Evolutionary conservation across 1,284 basidiomycete genomes (phyloP), one percentile per base, ranked within the genome.

Genomic region (Ceratobasidium sp.): DNA sequence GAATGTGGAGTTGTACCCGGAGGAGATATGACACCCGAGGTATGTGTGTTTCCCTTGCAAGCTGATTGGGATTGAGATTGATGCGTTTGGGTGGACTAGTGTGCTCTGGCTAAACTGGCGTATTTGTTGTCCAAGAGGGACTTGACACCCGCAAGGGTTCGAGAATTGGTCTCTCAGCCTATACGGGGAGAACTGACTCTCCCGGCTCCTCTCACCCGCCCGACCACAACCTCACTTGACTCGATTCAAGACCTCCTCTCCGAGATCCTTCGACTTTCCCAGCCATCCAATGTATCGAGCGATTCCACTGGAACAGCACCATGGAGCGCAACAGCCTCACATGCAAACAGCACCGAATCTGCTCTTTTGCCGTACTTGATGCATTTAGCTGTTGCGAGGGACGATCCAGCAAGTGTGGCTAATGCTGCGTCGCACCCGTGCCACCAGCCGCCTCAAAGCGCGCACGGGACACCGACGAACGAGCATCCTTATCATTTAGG

Each of bases 11-110:
- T 93, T 27, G 83, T 93, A 25, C 83, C 89, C 0, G 91, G 90
- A 8, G 86, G 84, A 27, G 94, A 97, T 77, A 96, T 97, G 94
- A 96, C 95, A 1, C 91, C 93, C 13, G 94, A 97, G 84, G 92
- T 91, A 71, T 72, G 77, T 66, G 30, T 14, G 33, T 36, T 4
- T 36, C 11, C n/a, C n/a, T n/a, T n/a, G n/a, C 33, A 11, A 36
- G 11, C 33, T 36, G 33, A 36, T 36, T 36, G 33, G n/a, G 11
- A 36, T 11, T 36, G 11, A 36, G 11, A 36, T 36, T 36, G 33
- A 36, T 36, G 33, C 11, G 11, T 4, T 36, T 36, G 33, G 33
- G 4, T 4, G 33, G 33, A 5, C 11, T 36, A 93, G 89, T 92
- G 92, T 72, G 93, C 93, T 6, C 83, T 96, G 36, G 85, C 91